Conservation (phyloP, 768 basidiomycete species). For the Tephrocybe sp. region DNA sequence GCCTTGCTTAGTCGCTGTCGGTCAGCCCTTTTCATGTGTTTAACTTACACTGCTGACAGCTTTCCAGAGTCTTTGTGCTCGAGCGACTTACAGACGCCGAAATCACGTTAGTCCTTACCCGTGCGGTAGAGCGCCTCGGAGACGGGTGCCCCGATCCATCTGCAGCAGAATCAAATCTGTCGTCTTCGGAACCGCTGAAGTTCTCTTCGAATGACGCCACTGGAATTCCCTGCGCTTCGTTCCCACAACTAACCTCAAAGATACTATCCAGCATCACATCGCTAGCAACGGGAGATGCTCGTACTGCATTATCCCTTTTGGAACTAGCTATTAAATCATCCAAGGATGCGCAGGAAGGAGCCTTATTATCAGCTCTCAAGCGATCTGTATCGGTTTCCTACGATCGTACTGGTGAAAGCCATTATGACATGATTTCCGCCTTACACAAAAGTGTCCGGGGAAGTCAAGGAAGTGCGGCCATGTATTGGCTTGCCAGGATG, state of each 20-base stretch:
- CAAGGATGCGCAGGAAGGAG: slow-evolving; percentile 36
- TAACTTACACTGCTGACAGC: not conserved
- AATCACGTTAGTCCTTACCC: slow-evolving; percentile 52
- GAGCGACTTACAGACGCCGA: slow-evolving; percentile 65
- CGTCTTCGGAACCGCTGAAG: slow-evolving; percentile 10
- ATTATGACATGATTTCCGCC: slow-evolving; percentile 82
- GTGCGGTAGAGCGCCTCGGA: slow-evolving; percentile 38
- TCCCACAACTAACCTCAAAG: slow-evolving; percentile 42
- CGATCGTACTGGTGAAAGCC: slow-evolving; percentile 72
- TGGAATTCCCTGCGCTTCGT: slow-evolving; percentile 9
- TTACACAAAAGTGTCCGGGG: slow-evolving; percentile 84
- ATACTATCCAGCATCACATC: slow-evolving; percentile 49
- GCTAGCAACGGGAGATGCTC: slow-evolving; percentile 66
- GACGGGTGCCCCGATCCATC: slow-evolving; percentile 3
- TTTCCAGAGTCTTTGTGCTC: slow-evolving; percentile 66
- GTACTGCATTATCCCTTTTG: slow-evolving; percentile 73
- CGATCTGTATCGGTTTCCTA: slow-evolving; percentile 65
- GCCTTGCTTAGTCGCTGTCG: slow-evolving; percentile 76
- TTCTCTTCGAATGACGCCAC: slow-evolving; percentile 17
- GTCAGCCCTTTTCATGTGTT: slow-evolving; percentile 32
- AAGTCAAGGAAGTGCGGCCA: slow-evolving; percentile 69
- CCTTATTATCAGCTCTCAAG: slow-evolving; percentile 55
- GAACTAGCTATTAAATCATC: slow-evolving; percentile 61
- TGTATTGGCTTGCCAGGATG: slow-evolving; percentile 91
- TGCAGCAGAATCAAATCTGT: slow-evolving; percentile 1